These are phyloP conservation scores for Schizophyllum commune DNA, from an alignment of 1,284 basidiomycete species.

Conservation along the genomic window DNA sequence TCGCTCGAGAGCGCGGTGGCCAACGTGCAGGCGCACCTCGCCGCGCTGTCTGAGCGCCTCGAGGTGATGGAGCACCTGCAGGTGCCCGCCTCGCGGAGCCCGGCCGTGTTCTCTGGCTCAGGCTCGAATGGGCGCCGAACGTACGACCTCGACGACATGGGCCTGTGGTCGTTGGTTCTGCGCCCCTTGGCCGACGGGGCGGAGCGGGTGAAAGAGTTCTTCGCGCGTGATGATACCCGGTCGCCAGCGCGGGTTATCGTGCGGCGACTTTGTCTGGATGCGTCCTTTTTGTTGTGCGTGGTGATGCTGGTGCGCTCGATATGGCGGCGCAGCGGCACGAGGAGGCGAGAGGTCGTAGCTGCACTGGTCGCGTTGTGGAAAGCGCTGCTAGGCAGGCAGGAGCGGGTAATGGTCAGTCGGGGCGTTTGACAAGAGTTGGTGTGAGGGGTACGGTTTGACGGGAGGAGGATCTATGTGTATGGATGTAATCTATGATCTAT, in stretches of 20 bases:
- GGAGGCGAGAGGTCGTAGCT: constrained; percentile 56
- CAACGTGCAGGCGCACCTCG: constrained; percentile 81
- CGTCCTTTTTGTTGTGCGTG: constrained; percentile 60
- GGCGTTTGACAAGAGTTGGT: constrained; percentile 35
- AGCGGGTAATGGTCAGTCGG: constrained; percentile 41
- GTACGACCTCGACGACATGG: constrained; percentile 69
- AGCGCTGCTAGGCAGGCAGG: constrained; percentile 56
- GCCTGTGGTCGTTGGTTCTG: constrained; percentile 71
- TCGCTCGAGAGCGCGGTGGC: constrained; percentile 71
- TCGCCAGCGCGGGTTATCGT: constrained; percentile 60
- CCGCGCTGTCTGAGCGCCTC: constrained; percentile 84
- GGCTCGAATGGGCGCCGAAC: constrained; percentile 34
- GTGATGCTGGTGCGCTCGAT: constrained; percentile 42
- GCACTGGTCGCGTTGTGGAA: constrained; percentile 62
- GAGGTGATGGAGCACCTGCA: constrained; percentile 59
- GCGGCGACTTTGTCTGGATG: constrained; percentile 64
- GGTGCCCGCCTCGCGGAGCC: constrained; percentile 30
- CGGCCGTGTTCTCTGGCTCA: constrained; percentile 20
- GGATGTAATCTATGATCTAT: background rate
- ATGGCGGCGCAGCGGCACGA: constrained; percentile 64
- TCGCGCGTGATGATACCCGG: constrained; percentile 46
- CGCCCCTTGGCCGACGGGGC: constrained; percentile 49
- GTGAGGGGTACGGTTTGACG: background rate
- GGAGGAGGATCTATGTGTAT: background rate
- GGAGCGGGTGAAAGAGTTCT: constrained; percentile 43